Percentiles rank a stretch among this genome's conserved stretches.
Conservation (phyloP, 257 asterid genomes). For the Ballota nigra region DNA sequence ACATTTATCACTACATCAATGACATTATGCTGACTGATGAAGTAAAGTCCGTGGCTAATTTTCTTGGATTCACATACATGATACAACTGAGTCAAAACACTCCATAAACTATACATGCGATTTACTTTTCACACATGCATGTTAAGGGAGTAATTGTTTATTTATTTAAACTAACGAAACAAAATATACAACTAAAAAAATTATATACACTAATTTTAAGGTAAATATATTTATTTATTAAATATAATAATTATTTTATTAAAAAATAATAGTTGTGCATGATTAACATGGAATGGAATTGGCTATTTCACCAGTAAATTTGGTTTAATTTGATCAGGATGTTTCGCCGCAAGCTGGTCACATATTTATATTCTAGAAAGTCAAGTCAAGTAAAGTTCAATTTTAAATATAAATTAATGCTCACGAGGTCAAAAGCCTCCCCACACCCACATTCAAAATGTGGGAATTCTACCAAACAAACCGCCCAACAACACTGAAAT, state of each 20-base stretch:
- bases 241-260: too few species aligned
- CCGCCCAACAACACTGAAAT: not conserved
- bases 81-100: not conserved
- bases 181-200: too few species aligned
- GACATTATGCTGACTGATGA: not conserved
- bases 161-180: too few species aligned
- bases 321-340: not conserved
- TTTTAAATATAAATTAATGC: not conserved
- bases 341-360: not conserved
- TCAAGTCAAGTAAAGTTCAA: not conserved
- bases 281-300: too few species aligned
- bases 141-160: not conserved
- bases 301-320: not conserved
- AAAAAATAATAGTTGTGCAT: not conserved
- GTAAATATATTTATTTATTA: too few species aligned
- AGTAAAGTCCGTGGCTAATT: not conserved
- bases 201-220: too few species aligned
- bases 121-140: not conserved
- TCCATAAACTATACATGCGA: too few species aligned
- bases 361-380: slow-evolving; percentile 2
- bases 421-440: not conserved
- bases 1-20: not conserved
- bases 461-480: not conserved
- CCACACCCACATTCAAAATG: not conserved
- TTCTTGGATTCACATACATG: not conserved